Conservation (phyloP, 805 yeast species). For the Naumovozyma dairenensis region DNA sequence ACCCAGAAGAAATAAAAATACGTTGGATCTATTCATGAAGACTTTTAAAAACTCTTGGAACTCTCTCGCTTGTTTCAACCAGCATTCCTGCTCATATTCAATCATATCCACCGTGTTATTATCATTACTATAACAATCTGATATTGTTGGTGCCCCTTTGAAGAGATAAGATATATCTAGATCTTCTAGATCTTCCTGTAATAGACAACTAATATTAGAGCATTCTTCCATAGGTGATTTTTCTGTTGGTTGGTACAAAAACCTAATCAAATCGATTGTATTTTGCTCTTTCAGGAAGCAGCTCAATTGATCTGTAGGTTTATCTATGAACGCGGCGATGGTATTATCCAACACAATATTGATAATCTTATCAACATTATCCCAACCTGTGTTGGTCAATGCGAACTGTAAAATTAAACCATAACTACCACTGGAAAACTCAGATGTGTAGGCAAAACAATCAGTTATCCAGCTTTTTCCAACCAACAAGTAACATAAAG, state of each 20-base stretch:
- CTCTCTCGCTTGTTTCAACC: conserved; percentile 33
- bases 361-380: conserved; percentile 29
- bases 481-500: conserved; percentile 37
- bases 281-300: conserved; percentile 38
- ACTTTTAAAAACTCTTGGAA: conserved; percentile 29
- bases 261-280: conserved; percentile 38
- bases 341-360: conserved; percentile 24
- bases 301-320: conserved; percentile 25
- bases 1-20: conserved; percentile 31
- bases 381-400: conserved; percentile 39
- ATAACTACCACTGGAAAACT: conserved; percentile 29
- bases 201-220: conserved; percentile 29
- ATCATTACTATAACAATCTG: conserved; percentile 5
- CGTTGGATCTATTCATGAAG: conserved; percentile 25
- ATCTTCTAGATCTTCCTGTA: conserved; percentile 31
- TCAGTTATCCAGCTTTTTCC: conserved; percentile 29
- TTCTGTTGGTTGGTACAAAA: conserved; percentile 32
- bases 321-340: conserved; percentile 9
- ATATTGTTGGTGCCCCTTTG: conserved; percentile 32
- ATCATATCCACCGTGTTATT: conserved; percentile 20
- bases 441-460: conserved; percentile 36
- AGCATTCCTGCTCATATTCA: conserved; percentile 30
- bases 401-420: conserved; percentile 41
- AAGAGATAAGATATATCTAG: conserved; percentile 34
- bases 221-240: conserved; percentile 41